These are phyloP conservation scores for Wickerhamiella slavikovae DNA, from an alignment of 805 yeast genomes.

Conservation along the genomic window DNA sequence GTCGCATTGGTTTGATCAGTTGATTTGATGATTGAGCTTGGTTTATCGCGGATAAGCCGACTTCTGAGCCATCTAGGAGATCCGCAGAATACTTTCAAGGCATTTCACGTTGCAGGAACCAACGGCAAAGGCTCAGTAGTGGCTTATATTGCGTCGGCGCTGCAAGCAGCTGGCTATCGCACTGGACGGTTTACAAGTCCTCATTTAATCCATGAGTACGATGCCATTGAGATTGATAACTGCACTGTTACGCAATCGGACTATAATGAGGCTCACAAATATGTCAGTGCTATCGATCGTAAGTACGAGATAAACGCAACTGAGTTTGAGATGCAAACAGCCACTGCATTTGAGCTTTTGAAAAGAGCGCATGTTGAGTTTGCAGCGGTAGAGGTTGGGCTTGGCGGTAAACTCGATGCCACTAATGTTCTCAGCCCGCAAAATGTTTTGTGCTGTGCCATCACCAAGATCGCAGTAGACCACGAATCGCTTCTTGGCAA, in stretches of 20 bases:
- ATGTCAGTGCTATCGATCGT: slow-evolving; percentile 24
- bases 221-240: slow-evolving; percentile 51
- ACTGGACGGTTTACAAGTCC: slow-evolving; percentile 84
- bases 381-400: slow-evolving; percentile 84
- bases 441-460: slow-evolving; percentile 42
- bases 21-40: slow-evolving; percentile 29
- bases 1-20: slow-evolving; percentile 11
- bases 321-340: slow-evolving; percentile 73
- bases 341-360: slow-evolving; percentile 67
- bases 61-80: slow-evolving; percentile 35
- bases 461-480: slow-evolving; percentile 72
- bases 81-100: slow-evolving; percentile 44
- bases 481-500: slow-evolving; percentile 63
- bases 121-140: slow-evolving; percentile 93
- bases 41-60: slow-evolving; percentile 28
- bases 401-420: slow-evolving; percentile 80
- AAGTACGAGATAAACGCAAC: slow-evolving; percentile 40
- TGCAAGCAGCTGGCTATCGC: slow-evolving; percentile 26
- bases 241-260: slow-evolving; percentile 26
- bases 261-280: slow-evolving; percentile 26
- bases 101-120: slow-evolving; percentile 89
- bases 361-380: slow-evolving; percentile 34
- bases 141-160: slow-evolving; percentile 51
- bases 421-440: slow-evolving; percentile 38
- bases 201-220: slow-evolving; percentile 52